Base-by-base conservation (phyloP, 2,329 filamentous ascomycete genomes). In the Hortaea werneckii region DNA sequence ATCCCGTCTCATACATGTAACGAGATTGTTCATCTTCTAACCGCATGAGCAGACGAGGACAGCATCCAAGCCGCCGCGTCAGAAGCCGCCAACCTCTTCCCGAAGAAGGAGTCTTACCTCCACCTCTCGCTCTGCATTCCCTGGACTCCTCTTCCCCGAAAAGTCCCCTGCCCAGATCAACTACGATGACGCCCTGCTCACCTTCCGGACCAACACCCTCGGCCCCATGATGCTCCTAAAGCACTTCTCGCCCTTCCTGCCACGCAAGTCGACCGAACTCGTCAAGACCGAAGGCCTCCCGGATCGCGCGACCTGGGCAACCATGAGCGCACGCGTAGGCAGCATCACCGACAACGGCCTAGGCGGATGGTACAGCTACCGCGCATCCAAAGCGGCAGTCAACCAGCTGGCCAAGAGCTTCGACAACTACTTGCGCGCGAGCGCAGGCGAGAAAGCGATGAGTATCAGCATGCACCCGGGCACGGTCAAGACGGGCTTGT, bases 341-440 rank as follows among this genome's bases (percentile, higher is more conserved):
- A 83, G 77, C 29, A 83, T 83, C 20, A 69, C 75, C 0, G 85
- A 90, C 56, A 90, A 94, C 58, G 60, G 67, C 1, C 70, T 81
- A 0, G 87, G 86, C 2, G 87, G 87, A 0, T 92, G 86, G 87
- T 94, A 87, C 63, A 80, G 75, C 46, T 92, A 92, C 64, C 80
- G 87, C 10, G 78, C 82, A 6, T 82, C 78, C 44, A 94, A 92
- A 65, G 78, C 85, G 0, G 85, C 75, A 2, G 79, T 90, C 3
- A 87, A 82, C 52, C 82, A 82, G 58, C 47, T 87, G 9, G 78
- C 78, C 6, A 85, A 81, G 65, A 83, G 77, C 5, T 80, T 87
- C 50, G 86, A 92, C 61, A 72, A 83, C 28, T 76, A 80, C 58
- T 65, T 92, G 29, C 65, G 65, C 32, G 69, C 73, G 4, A 71